Evolutionary conservation across 352 stramenopile species (phyloP), one percentile per base, ranked within the genome.

Genomic region (Phytopythium kandeliae): DNA sequence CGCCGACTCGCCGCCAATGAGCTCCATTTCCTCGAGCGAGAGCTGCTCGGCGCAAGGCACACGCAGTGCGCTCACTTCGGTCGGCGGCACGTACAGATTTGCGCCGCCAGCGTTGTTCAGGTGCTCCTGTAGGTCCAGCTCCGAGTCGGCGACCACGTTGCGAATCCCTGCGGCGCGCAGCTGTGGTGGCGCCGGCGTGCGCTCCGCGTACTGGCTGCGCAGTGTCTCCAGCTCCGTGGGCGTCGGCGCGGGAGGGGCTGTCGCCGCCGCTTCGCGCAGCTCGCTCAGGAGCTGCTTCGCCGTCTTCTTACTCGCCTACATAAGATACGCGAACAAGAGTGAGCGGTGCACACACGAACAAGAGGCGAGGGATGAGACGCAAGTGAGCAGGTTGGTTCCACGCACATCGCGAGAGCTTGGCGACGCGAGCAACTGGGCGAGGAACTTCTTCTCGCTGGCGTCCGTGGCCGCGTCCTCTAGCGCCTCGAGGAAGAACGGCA

Each of bases 401-500:
- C 74, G 58, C 42, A 85, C 76, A 16, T 90, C 79, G 30, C 79
- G 79, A 48, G 54, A 71, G 11, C 70, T 48, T 9, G 71, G 48
- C 16, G 64, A 45, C 34, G 71, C 71, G 30, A 95, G 66, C 55
- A 94, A 59, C 40, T 89, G 68, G 9, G 83, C 58, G 31, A 93
- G 57, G 46, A 89, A 93, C 36, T 89, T 85, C 51, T 91, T 89
- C 58, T 95, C 85, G 40, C 71, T 79, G 4, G 77, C 22, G 48
- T 92, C 82, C 38, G 55, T 85, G 47, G 66, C 68, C 44, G 79
- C 84, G 47, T 36, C 47, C 51, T 96, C 85, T 36, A 96, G 52
- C 9, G 82, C 75, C 40, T 93, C 82, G 21, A 96, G 56, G 51
- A 96, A 91, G 21, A 94, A 81, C 4, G 85, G 85, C 28, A 96